These are phyloP conservation scores for Sarcodon sp. DNA, from an alignment of 768 basidiomycete genomes.

Conservation along the genomic window DNA sequence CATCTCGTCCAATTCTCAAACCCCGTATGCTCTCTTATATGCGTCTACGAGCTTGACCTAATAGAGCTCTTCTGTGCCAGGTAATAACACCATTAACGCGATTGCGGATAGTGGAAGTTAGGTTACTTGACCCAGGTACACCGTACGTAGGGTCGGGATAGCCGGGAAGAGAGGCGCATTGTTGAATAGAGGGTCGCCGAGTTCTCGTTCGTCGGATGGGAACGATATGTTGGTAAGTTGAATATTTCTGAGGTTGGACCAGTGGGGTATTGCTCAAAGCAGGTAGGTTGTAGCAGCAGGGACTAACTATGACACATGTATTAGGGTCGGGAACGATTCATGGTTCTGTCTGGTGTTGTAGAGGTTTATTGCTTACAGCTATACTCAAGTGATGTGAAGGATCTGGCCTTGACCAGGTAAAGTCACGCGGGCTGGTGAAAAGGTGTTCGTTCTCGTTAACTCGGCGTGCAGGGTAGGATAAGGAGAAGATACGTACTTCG, in stretches of 20 bases:
- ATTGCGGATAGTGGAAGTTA: slow-evolving; percentile 28
- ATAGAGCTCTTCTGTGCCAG: slow-evolving; percentile 14
- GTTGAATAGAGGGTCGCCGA: slow-evolving; percentile 8
- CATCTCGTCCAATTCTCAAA: slow-evolving; percentile 31
- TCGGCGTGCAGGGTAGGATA: too few relatives aligned
- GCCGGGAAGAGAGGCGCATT: slow-evolving; percentile 18
- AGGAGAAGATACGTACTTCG: too few relatives aligned
- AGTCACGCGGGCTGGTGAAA: too few relatives aligned
- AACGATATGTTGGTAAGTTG: slow-evolving; percentile 35
- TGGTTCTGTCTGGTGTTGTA: background rate
- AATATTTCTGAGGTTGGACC: slow-evolving; percentile 31
- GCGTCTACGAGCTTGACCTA: slow-evolving; percentile 35
- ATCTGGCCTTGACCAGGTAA: too few relatives aligned
- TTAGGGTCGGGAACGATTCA: too few relatives aligned
- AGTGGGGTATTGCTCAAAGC: slow-evolving; percentile 26
- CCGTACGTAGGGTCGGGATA: slow-evolving; percentile 24
- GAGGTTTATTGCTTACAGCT: too few relatives aligned
- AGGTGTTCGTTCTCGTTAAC: too few relatives aligned
- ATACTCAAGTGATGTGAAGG: too few relatives aligned
- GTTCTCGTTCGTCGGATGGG: slow-evolving; percentile 12
- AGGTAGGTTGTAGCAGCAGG: slow-evolving; percentile 23
- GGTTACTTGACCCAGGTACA: slow-evolving; percentile 38
- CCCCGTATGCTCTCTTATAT: slow-evolving; percentile 50
- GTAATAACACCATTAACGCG: slow-evolving; percentile 27
- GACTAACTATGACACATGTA: slow-evolving; percentile 23